These are phyloP conservation scores for Pseudocercospora eumusae DNA, from an alignment of 2,329 filamentous ascomycete genomes.

Conservation along the genomic window DNA sequence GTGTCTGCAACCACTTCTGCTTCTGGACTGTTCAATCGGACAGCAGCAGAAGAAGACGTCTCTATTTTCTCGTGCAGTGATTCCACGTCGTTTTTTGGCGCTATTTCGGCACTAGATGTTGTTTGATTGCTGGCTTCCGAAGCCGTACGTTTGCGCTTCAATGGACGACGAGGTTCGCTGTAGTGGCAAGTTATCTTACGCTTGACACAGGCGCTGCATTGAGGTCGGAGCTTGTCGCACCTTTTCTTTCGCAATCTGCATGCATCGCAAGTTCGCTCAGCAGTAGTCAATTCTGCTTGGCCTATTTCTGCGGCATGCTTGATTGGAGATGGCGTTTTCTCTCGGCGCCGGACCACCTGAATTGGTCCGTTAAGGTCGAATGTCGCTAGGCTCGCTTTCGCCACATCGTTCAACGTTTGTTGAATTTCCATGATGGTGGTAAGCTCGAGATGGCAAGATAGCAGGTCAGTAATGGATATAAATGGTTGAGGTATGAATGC, in stretches of 20 bases:
- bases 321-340: background rate
- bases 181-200: constrained; percentile 2
- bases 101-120: background rate
- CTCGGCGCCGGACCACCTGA: background rate
- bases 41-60: background rate
- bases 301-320: background rate
- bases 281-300: background rate
- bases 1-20: background rate
- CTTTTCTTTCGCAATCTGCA: background rate
- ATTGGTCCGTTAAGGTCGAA: background rate
- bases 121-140: background rate
- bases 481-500: background rate
- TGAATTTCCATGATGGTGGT: background rate
- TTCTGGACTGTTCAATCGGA: background rate
- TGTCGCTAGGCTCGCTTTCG: background rate
- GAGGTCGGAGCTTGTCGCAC: background rate
- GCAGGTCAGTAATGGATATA: background rate
- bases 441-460: background rate
- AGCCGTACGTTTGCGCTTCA: background rate
- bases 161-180: background rate
- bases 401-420: background rate
- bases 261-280: background rate
- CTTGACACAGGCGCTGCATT: background rate
- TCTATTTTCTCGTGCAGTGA: background rate
- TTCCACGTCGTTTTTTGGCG: background rate